Conservation (phyloP, 2,329 filamentous ascomycete genomes). For the Venturia carpophila region DNA sequence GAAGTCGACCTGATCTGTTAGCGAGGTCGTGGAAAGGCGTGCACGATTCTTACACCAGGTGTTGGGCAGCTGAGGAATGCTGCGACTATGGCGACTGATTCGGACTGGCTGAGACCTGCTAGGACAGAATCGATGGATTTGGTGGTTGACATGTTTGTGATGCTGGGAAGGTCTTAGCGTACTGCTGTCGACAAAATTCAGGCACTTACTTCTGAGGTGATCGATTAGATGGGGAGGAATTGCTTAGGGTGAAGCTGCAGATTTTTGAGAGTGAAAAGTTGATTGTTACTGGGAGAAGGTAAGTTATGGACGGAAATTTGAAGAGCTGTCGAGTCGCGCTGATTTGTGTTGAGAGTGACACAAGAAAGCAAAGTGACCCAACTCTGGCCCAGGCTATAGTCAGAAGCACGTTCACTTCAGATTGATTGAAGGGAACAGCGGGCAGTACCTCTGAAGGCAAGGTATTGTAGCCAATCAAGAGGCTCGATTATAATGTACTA, state of each 20-base stretch:
- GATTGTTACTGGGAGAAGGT: background rate
- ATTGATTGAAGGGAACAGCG: background rate
- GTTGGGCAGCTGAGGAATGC: background rate
- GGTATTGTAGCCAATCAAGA: too few relatives aligned
- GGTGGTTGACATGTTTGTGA: background rate
- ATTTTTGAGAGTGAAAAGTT: background rate
- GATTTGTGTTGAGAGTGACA: background rate
- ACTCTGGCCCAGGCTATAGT: background rate
- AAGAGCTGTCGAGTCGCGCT: background rate
- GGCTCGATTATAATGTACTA: too few relatives aligned
- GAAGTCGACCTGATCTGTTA: conserved; percentile 12
- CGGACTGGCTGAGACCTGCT: background rate
- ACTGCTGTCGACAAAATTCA: background rate
- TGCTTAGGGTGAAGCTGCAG: background rate
- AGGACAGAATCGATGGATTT: background rate
- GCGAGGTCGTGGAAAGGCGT: background rate
- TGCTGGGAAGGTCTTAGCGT: background rate
- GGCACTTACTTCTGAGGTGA: background rate
- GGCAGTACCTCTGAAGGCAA: too few relatives aligned
- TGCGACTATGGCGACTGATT: background rate
- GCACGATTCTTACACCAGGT: background rate
- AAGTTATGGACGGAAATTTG: background rate
- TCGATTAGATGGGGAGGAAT: background rate
- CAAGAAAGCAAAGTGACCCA: background rate
- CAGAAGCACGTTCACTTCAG: background rate